Percentiles rank a stretch among this genome's conserved stretches.
Evolutionary conservation across 1,284 basidiomycete species (phyloP).

Genomic region (Microbotryum silenes-acaulis): DNA sequence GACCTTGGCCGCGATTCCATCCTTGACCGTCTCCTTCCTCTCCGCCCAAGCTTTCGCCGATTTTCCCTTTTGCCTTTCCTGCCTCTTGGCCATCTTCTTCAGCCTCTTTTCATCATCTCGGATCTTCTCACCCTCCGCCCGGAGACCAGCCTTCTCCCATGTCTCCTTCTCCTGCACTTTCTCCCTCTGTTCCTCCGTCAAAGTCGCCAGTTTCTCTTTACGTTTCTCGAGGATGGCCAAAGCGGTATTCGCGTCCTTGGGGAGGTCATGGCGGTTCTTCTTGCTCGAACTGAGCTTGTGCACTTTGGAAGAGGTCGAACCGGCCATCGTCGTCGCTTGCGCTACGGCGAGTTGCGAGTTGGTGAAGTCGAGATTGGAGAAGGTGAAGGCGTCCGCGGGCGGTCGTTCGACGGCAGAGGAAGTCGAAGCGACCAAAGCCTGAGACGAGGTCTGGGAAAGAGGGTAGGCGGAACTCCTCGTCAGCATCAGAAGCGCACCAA

Average conservation of each 20-base stretch:
- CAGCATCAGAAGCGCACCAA: not conserved
- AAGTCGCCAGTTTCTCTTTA: constrained; percentile 59
- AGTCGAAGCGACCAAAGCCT: not conserved
- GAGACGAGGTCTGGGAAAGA: no score
- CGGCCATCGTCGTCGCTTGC: not conserved
- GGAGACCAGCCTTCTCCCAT: constrained; percentile 77
- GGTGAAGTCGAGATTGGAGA: constrained; percentile 53
- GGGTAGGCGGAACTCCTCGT: not conserved
- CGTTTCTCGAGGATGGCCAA: constrained; percentile 66
- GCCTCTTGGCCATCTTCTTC: constrained; percentile 82
- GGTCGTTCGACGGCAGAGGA: constrained; percentile 29
- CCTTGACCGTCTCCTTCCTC: constrained; percentile 64
- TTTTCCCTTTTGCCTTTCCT: constrained; percentile 78
- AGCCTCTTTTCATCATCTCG: constrained; percentile 69
- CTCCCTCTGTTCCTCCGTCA: constrained; percentile 72
- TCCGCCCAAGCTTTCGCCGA: constrained; percentile 77
- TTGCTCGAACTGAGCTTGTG: constrained; percentile 45
- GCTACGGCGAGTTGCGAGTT: constrained; percentile 37
- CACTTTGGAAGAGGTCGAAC: constrained; percentile 3
- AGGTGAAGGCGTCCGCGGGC: constrained; percentile 54
- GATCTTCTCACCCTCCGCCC: constrained; percentile 77
- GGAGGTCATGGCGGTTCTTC: constrained; percentile 51
- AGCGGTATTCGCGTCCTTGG: constrained; percentile 73
- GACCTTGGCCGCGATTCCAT: constrained; percentile 67
- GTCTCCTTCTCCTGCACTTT: constrained; percentile 65